Evolutionary conservation across 2,329 filamentous ascomycete species (phyloP).

Genomic region (Aspergillus cejpii): DNA sequence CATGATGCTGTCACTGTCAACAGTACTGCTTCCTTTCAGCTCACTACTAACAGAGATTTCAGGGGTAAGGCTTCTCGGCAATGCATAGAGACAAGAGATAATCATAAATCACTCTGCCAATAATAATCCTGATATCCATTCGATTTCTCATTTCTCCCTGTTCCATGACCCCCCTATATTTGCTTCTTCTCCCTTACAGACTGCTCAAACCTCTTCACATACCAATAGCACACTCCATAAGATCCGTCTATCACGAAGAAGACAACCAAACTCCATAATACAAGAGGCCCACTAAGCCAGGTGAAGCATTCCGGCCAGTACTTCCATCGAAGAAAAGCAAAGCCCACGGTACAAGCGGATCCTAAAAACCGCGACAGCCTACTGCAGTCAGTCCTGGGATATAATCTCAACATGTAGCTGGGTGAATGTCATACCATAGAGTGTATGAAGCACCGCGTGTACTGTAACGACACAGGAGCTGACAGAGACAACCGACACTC

Average conservation of each 20-base stretch:
- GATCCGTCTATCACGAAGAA: slow-evolving; percentile 9
- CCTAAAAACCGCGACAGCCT: slow-evolving; percentile 13
- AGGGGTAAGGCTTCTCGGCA: no score
- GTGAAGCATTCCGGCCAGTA: slow-evolving; percentile 11
- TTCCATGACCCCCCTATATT: neutral
- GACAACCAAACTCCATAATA: slow-evolving; percentile 7
- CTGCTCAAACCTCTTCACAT: slow-evolving; percentile 3
- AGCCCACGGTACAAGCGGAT: slow-evolving; percentile 7
- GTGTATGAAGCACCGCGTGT: slow-evolving; percentile 15
- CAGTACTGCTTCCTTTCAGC: no score
- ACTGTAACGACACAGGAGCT: slow-evolving; percentile 12
- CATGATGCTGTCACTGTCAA: no score
- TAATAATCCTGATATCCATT: no score
- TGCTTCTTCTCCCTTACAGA: neutral
- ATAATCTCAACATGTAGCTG: no score
- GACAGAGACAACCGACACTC: slow-evolving; percentile 10
- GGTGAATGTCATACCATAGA: no score
- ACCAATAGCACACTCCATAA: slow-evolving; percentile 9
- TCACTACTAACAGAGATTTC: no score
- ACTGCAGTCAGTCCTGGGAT: neutral
- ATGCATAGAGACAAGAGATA: no score
- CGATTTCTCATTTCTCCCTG: no score
- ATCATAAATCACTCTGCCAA: no score
- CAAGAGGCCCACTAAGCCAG: slow-evolving; percentile 10
- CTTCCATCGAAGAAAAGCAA: slow-evolving; percentile 8